Evolutionary conservation across 2,329 filamentous ascomycete genomes (phyloP).

Genomic region (Hyphodiscus sp.): DNA sequence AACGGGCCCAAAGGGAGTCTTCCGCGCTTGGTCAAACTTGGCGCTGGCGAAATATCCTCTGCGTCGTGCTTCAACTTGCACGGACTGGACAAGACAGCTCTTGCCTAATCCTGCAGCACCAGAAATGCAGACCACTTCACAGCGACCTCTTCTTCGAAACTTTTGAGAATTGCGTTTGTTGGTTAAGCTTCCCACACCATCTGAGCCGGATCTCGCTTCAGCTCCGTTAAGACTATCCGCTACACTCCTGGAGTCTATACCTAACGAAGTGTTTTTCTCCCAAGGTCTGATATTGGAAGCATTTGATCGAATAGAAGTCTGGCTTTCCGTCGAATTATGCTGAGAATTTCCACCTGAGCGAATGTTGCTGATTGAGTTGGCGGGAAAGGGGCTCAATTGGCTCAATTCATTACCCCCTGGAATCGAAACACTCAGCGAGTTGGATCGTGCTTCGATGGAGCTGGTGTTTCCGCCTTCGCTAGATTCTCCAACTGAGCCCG

Average conservation of each 20-base stretch:
- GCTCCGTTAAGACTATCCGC: conserved; percentile 14
- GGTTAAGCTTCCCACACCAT: conserved; percentile 25
- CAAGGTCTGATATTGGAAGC: conserved; percentile 15
- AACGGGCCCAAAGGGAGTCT: conserved; percentile 55
- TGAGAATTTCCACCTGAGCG: conserved; percentile 18
- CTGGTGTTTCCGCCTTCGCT: conserved; percentile 49
- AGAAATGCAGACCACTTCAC: conserved; percentile 56
- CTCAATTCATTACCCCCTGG: conserved; percentile 7
- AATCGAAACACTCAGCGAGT: conserved; percentile 11
- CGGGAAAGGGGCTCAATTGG: conserved; percentile 8
- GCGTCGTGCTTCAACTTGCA: conserved; percentile 52
- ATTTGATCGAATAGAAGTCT: conserved; percentile 10
- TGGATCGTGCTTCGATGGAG: conserved; percentile 43
- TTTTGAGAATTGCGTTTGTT: conserved; percentile 34
- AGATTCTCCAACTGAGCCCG: conserved; percentile 46
- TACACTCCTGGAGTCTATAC: conserved; percentile 18
- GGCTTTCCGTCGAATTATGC: conserved; percentile 19
- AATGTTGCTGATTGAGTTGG: conserved; percentile 7
- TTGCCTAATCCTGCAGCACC: conserved; percentile 60
- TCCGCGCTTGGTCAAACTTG: conserved; percentile 57
- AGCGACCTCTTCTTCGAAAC: conserved; percentile 55
- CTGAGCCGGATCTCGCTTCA: conserved; percentile 18
- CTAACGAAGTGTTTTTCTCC: conserved; percentile 24
- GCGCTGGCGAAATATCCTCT: conserved; percentile 60
- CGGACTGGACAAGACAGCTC: conserved; percentile 56